Conservation (phyloP, 345 rosid species). For the Aquilaria yunnanensis region DNA sequence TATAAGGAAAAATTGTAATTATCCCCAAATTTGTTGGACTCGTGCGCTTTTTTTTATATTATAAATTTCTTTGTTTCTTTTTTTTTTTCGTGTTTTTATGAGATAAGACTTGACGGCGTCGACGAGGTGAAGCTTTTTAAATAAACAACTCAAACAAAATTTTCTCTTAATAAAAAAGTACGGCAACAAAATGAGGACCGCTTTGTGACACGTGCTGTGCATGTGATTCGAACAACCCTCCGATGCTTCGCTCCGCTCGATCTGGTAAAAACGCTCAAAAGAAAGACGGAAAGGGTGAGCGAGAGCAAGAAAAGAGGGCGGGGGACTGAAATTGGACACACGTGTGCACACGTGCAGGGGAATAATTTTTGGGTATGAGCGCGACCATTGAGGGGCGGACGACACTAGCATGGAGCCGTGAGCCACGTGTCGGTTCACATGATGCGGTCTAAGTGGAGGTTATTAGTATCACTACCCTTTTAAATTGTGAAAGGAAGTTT, state of each 20-base stretch:
- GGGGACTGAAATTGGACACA: constrained; percentile 17
- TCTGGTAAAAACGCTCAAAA: neutral
- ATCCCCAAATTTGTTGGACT: too few relatives aligned
- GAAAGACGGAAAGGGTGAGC: neutral
- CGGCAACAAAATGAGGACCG: neutral
- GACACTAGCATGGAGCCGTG: constrained; percentile 27
- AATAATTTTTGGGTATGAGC: constrained; percentile 21
- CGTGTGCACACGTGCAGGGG: constrained; percentile 27
- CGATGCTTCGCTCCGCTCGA: too few relatives aligned
- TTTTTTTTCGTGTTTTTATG: constrained; percentile 13
- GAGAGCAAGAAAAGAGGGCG: constrained; percentile 10
- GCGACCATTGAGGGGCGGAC: constrained; percentile 29
- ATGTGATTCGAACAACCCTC: constrained; percentile 15
- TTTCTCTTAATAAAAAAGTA: too few relatives aligned
- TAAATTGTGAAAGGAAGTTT: neutral
- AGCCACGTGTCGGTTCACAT: constrained; percentile 54
- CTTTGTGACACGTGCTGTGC: constrained; percentile 24
- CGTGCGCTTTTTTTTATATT: neutral
- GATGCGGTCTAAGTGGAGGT: constrained; percentile 26
- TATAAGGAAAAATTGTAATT: too few relatives aligned
- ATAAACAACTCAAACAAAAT: too few relatives aligned
- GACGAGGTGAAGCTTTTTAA: constrained; percentile 11
- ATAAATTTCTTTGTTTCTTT: neutral
- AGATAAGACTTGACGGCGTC: constrained; percentile 26
- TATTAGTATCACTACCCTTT: neutral